phyloP scores from a whole-genome alignment of 495 filamentous ascomycete genomes.

The Aspergillus avenaceus region DNA sequence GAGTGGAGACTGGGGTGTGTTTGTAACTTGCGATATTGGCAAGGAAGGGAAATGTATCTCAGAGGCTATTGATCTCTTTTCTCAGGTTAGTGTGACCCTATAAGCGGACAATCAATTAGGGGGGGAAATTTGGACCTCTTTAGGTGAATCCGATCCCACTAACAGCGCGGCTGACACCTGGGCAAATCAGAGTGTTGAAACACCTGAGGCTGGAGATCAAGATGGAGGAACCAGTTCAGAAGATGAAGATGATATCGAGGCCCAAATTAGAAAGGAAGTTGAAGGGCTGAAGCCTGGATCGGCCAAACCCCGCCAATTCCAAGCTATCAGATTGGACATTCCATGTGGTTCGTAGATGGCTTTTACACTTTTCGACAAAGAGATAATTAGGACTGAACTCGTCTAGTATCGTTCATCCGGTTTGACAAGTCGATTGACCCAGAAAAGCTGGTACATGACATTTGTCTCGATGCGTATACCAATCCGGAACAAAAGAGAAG shows the following conservation, averaged over 20 bases:
- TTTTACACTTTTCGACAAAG: slow-evolving; percentile 54
- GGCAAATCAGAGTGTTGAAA: slow-evolving; percentile 21
- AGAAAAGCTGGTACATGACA: slow-evolving; percentile 67
- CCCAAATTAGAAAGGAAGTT: slow-evolving; percentile 75
- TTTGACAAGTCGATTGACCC: slow-evolving; percentile 69
- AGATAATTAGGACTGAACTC: slow-evolving; percentile 12
- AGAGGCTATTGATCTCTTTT: slow-evolving; percentile 71
- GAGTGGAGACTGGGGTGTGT: slow-evolving; percentile 79
- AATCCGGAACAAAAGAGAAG: slow-evolving; percentile 53
- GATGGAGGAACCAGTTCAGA: slow-evolving; percentile 32
- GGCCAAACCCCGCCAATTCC: slow-evolving; percentile 49
- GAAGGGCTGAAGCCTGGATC: slow-evolving; percentile 54
- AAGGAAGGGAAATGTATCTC: slow-evolving; percentile 72
- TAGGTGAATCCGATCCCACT: background rate
- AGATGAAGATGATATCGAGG: slow-evolving; percentile 69
- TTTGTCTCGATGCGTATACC: slow-evolving; percentile 63
- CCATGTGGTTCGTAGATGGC: slow-evolving; percentile 61
- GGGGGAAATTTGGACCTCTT: background rate
- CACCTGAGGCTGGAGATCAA: slow-evolving; percentile 22
- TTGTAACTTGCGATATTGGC: slow-evolving; percentile 79
- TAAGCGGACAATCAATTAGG: too few relatives aligned
- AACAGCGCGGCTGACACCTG: slow-evolving; percentile 3
- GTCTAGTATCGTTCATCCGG: slow-evolving; percentile 38
- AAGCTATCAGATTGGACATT: slow-evolving; percentile 64
- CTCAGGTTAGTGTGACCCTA: slow-evolving; percentile 52